Evolutionary conservation across 2,329 filamentous ascomycete species (phyloP), one percentile per base, ranked within the genome.

Genomic region (Huntiella decipiens): DNA sequence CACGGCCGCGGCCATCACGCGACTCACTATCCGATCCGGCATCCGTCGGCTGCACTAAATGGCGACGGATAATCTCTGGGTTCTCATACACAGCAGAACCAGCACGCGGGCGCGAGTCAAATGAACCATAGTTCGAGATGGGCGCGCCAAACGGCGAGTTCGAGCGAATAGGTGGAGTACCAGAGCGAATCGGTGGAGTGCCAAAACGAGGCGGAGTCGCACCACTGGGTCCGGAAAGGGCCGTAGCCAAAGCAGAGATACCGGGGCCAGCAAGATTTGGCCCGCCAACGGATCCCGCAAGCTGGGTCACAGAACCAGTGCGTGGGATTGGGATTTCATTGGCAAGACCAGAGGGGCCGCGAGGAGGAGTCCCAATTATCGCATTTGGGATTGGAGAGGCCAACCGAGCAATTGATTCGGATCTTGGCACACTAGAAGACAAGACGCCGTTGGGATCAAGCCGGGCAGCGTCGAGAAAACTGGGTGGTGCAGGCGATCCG

Each of bases 1-100:
- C 70, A 56, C 76, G 76, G 17, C 72, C 73, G 54, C 75, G 75
- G 56, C 68, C 67, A 37, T 63, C 57, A 51, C 58, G 54, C 1
- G 61, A 64, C 0, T 64, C 62, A 31, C 69, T 66, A 38, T 73
- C 67, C 2, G 66, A 66, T 8, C 64, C 60, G 3, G 60, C 57
- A 45, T 74, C 71, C 15, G 63, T 64, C 2, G 82, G 77, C 56
- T 80, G 75, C 15, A 95, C 84, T 55, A 93, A 64, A 67, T 98
- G 91, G 53, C 88, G 73, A 59, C 79, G 86, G 53, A 98, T 74
- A 45, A 96, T 84, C 58, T 95, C 87, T 12, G 86, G 81, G 56
- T 96, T 85, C 62, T 96, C 87, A 57, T 79, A 80, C 5, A 43
- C 44, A 31, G 43, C 47, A 13, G 79, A 77, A 16, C 68, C 75